phyloP scores from a whole-genome alignment of 768 basidiomycete genomes.

The Mrakia blollopis region DNA sequence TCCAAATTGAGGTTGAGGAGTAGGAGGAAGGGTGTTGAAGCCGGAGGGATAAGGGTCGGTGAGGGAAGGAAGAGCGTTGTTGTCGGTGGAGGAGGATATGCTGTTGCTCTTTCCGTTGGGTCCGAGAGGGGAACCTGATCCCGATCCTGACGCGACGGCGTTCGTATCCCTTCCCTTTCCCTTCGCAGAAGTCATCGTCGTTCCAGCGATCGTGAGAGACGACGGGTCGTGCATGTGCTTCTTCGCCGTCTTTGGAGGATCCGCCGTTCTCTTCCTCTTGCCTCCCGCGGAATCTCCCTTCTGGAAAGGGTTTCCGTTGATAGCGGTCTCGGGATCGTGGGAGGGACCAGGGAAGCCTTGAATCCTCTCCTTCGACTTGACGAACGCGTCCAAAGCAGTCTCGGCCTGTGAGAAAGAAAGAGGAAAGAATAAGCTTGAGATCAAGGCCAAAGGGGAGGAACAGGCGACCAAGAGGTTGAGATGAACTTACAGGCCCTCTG shows the following conservation, averaged over 20 bases:
- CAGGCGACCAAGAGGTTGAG: neutral
- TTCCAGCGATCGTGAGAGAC: neutral
- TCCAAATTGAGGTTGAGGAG: neutral
- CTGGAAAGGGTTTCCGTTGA: constrained; percentile 3
- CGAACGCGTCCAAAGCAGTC: constrained; percentile 28
- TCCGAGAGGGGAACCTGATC: neutral
- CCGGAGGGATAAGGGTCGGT: neutral
- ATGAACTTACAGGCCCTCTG: constrained; percentile 7
- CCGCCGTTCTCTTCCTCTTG: constrained; percentile 22
- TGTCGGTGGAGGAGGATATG: neutral
- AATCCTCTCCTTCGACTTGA: constrained; percentile 27
- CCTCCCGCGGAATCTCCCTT: neutral
- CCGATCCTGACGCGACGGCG: constrained; percentile 11
- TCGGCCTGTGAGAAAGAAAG: neutral
- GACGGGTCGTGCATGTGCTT: constrained; percentile 13
- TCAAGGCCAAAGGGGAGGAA: neutral
- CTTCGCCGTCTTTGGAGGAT: neutral
- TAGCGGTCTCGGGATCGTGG: neutral
- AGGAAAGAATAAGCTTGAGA: neutral
- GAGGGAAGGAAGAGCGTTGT: neutral
- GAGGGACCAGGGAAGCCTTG: constrained; percentile 17
- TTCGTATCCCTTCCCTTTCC: constrained; percentile 7
- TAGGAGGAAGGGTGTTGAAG: neutral
- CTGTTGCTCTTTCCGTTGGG: neutral
- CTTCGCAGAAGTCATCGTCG: neutral